Conservation (phyloP, 306 rosid species). For the Cicer arietinum region DNA sequence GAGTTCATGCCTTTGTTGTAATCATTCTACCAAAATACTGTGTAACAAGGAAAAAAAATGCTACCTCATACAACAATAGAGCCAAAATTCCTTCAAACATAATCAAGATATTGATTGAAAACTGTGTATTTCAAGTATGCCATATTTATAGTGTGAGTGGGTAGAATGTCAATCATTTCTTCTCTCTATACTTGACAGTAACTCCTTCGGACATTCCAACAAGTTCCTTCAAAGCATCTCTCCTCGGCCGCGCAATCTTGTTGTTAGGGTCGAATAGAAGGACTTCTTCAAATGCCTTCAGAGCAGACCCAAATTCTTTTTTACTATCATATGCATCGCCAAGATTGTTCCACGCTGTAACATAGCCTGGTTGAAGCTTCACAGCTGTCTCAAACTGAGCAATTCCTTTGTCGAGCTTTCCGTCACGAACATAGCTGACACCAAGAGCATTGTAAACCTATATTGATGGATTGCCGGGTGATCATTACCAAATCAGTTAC, state of each 20-base stretch:
- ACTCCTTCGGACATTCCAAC: conserved; percentile 74
- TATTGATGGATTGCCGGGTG: conserved; percentile 15
- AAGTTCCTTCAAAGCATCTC: conserved; percentile 70
- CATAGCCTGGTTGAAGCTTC: conserved; percentile 93
- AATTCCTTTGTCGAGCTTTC: conserved; percentile 87
- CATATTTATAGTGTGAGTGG: conserved; percentile 29
- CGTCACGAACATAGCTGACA: conserved; percentile 81
- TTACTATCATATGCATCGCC: conserved; percentile 91
- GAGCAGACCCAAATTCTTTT: conserved; percentile 76
- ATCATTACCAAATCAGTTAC: conserved; percentile 34
- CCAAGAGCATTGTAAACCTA: conserved; percentile 97
- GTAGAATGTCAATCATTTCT: conserved; percentile 49
- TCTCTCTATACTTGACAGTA: conserved; percentile 68
- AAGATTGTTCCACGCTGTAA: conserved; percentile 98
- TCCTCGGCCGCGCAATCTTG: conserved; percentile 83
- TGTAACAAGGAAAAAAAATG: neutral
- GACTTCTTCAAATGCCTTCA: conserved; percentile 93
- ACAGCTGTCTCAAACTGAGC: conserved; percentile 86
- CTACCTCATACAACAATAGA: conserved; percentile 34
- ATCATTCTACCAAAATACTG: neutral
- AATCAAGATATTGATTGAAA: conserved; percentile 35
- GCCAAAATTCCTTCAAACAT: conserved; percentile 43
- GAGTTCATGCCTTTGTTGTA: conserved; percentile 8
- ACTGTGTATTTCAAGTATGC: conserved; percentile 18
- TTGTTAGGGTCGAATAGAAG: conserved; percentile 95